Evolutionary conservation across 129 eudicot species (phyloP).

Genomic region (Erigeron canadensis): DNA sequence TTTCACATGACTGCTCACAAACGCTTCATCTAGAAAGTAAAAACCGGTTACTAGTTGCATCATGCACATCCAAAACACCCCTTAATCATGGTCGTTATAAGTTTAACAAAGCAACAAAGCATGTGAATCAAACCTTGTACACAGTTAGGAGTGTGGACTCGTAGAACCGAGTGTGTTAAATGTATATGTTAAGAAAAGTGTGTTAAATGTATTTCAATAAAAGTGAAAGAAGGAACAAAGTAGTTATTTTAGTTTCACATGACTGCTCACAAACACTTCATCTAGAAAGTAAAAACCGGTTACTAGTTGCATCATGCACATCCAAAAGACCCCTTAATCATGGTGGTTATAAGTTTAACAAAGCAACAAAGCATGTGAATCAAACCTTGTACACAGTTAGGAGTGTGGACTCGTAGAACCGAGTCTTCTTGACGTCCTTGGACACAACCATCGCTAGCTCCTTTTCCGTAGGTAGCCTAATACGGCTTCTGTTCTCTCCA

Average conservation of each 20-base stretch:
- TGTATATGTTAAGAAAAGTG: too few relatives aligned
- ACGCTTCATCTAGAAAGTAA: too few relatives aligned
- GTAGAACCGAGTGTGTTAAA: conserved; percentile 71
- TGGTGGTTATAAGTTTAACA: background rate
- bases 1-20: too few relatives aligned
- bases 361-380: background rate
- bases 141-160: conserved; percentile 77
- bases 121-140: conserved; percentile 63
- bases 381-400: conserved; percentile 79
- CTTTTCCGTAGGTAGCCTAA: conserved; percentile 95
- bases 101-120: background rate
- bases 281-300: too few relatives aligned
- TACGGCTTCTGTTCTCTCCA: conserved; percentile 66
- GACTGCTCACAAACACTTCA: too few relatives aligned
- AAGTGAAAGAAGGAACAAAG: too few relatives aligned
- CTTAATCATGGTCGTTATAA: background rate
- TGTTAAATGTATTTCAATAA: too few relatives aligned
- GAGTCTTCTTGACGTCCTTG: conserved; percentile 72
- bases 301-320: background rate
- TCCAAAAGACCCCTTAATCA: background rate
- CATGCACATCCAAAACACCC: background rate
- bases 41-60: background rate
- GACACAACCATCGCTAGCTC: conserved; percentile 88
- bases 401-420: conserved; percentile 81
- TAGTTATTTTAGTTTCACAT: too few relatives aligned